Evolutionary conservation across 2,329 filamentous ascomycete genomes (phyloP).

Genomic region (Fusarium papillatum): DNA sequence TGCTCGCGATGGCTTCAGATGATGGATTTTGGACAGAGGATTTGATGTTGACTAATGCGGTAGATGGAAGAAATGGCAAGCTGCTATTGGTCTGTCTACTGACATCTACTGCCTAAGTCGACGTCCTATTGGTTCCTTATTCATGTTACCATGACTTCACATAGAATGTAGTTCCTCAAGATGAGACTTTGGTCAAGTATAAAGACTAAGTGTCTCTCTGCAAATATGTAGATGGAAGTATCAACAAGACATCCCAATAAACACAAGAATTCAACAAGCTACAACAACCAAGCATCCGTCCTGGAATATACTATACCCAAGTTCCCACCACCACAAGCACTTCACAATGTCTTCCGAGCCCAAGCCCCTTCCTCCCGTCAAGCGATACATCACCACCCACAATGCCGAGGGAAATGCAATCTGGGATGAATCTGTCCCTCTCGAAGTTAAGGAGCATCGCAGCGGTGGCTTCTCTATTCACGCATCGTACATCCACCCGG

Average conservation of each 20-base stretch:
- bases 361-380: conserved; percentile 30
- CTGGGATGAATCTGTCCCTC: conserved; percentile 32
- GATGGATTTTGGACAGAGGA: background rate
- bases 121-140: background rate
- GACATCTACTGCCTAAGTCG: background rate
- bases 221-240: background rate
- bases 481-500: conserved; percentile 33
- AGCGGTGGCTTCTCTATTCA: conserved; percentile 36
- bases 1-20: conserved; percentile 2
- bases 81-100: background rate
- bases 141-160: background rate
- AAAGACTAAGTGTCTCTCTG: conserved; percentile 3
- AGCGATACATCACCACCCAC: conserved; percentile 38
- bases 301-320: background rate
- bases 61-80: background rate
- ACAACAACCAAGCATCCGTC: background rate
- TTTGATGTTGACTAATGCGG: background rate
- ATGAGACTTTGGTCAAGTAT: background rate
- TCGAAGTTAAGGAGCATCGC: conserved; percentile 26
- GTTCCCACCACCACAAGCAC: background rate
- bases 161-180: background rate
- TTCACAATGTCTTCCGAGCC: conserved; percentile 26
- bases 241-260: background rate
- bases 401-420: conserved; percentile 32
- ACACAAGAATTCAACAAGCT: background rate